These are phyloP conservation scores for Cylindrotheca fusiformis DNA, from an alignment of 108 stramenopile genomes.

Conservation along the genomic window DNA sequence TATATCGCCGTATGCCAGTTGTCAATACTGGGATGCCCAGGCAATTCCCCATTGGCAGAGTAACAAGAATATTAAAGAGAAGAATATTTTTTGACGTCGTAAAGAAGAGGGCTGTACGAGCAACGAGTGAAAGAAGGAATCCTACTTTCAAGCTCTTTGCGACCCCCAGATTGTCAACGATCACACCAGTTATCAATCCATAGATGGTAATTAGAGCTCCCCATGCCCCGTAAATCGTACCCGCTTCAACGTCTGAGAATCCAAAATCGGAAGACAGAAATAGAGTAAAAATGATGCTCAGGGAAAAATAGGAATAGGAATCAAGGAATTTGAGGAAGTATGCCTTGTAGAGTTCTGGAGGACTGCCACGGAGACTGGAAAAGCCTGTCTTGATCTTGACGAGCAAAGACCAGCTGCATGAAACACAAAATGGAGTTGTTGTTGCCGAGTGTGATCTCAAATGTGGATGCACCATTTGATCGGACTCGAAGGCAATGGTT, in stretches of 20 bases:
- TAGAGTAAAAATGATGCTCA: constrained; percentile 56
- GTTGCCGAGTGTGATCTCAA: no score
- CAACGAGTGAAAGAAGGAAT: constrained; percentile 40
- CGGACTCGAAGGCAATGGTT: no score
- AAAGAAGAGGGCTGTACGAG: constrained; percentile 37
- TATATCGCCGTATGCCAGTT: constrained; percentile 66
- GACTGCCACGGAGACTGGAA: constrained; percentile 35
- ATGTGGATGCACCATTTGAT: no score
- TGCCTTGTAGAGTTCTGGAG: constrained; percentile 60
- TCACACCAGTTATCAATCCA: constrained; percentile 54
- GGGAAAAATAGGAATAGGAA: constrained; percentile 64
- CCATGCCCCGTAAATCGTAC: constrained; percentile 64
- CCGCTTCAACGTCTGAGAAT: constrained; percentile 54
- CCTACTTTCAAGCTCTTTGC: constrained; percentile 50
- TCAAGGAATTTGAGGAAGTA: constrained; percentile 67
- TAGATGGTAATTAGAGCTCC: constrained; percentile 66
- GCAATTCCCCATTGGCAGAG: constrained; percentile 59
- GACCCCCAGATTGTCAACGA: constrained; percentile 68
- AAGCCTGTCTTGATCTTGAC: constrained; percentile 28
- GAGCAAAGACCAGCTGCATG: no score
- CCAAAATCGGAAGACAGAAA: constrained; percentile 60
- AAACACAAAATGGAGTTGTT: no score
- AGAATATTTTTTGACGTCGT: constrained; percentile 40
- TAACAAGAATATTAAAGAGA: constrained; percentile 31
- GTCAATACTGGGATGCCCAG: constrained; percentile 70